A percentile compares a stretch with the other conserved stretches of the same genome.
phyloP scores from a whole-genome alignment of 495 filamentous ascomycete genomes.

The Elaphomyces granulatus region DNA sequence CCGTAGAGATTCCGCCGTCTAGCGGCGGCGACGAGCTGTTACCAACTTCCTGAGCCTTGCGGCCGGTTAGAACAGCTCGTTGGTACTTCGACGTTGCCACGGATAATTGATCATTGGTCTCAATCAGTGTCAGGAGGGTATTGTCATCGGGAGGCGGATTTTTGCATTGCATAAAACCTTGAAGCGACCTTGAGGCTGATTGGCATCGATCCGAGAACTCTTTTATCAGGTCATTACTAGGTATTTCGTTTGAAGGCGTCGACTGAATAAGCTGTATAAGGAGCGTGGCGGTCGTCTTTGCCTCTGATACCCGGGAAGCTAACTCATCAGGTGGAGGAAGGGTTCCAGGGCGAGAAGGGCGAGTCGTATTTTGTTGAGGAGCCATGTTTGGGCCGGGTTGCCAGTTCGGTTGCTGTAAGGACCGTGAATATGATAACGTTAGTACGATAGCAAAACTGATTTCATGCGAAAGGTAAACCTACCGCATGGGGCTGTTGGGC shows the following conservation, averaged over 20 bases:
- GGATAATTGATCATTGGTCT: slow-evolving; percentile 81
- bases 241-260: slow-evolving; percentile 61
- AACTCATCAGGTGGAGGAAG: slow-evolving; percentile 74
- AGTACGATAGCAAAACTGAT: too few species aligned
- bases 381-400: too few species aligned
- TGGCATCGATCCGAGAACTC: slow-evolving; percentile 87
- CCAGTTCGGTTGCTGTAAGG: slow-evolving; percentile 2
- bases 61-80: slow-evolving; percentile 62
- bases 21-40: slow-evolving; percentile 12
- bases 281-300: slow-evolving; percentile 74
- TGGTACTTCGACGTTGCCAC: slow-evolving; percentile 67
- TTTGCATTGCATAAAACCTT: slow-evolving; percentile 66
- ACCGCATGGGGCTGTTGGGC: background rate
- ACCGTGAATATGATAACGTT: slow-evolving; percentile 4
- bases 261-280: slow-evolving; percentile 78
- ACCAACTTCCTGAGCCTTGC: slow-evolving; percentile 22
- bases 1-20: slow-evolving; percentile 7
- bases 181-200: slow-evolving; percentile 60
- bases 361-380: slow-evolving; percentile 18
- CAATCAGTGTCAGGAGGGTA: slow-evolving; percentile 82
- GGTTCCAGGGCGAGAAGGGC: slow-evolving; percentile 28
- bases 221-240: slow-evolving; percentile 69
- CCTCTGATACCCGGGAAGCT: slow-evolving; percentile 73
- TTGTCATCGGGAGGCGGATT: slow-evolving; percentile 78
- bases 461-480: background rate